Evolutionary conservation across 768 basidiomycete species (phyloP).

Genomic region (Ramaria sp.): DNA sequence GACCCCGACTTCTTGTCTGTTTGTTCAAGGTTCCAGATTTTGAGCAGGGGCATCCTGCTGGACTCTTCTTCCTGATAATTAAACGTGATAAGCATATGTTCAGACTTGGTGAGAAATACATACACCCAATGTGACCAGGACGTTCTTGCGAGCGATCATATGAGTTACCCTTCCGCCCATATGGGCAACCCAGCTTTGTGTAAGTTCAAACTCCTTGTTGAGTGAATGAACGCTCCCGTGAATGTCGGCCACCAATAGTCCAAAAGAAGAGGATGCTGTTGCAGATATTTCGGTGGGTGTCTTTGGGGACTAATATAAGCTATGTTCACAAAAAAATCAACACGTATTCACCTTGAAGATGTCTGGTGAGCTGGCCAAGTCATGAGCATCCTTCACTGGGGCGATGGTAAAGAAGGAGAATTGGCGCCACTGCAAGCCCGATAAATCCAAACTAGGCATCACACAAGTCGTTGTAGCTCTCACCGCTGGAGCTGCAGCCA

Average conservation of each 20-base stretch:
- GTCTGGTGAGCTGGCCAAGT: conserved; percentile 63
- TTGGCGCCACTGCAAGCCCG: conserved; percentile 57
- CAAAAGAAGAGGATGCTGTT: conserved; percentile 48
- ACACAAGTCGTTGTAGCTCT: background rate
- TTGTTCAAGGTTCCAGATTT: conserved; percentile 81
- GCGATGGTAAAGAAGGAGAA: conserved; percentile 83
- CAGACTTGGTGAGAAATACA: conserved; percentile 19
- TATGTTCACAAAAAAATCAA: background rate
- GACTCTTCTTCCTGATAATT: conserved; percentile 60
- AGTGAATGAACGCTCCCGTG: conserved; percentile 76
- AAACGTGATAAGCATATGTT: background rate
- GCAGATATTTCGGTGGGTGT: conserved; percentile 66
- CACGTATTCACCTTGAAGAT: conserved; percentile 52
- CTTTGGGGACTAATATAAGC: conserved; percentile 20
- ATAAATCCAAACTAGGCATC: background rate
- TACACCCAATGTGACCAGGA: conserved; percentile 86
- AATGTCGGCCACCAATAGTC: conserved; percentile 73
- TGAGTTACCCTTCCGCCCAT: conserved; percentile 74
- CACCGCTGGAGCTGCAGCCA: conserved; percentile 2
- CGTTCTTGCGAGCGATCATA: conserved; percentile 70
- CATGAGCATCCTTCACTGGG: conserved; percentile 69
- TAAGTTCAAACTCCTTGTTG: conserved; percentile 60
- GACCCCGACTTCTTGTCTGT: conserved; percentile 52
- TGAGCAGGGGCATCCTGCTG: conserved; percentile 57
- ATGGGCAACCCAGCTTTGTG: conserved; percentile 72